Conservation (phyloP, 805 yeast species). For the Nadsonia fulvescens region DNA sequence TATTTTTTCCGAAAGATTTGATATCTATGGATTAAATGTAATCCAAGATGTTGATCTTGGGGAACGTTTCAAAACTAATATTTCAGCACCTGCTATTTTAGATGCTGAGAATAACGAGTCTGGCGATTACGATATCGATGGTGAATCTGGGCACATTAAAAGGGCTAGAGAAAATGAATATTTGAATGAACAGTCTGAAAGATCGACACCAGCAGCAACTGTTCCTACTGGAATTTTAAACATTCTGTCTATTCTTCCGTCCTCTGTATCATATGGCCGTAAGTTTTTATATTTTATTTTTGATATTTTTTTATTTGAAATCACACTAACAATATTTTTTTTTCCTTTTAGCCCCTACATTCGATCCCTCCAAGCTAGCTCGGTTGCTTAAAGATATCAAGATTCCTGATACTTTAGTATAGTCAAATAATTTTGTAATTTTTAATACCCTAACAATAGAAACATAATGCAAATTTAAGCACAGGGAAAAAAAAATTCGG, state of each 20-base stretch:
- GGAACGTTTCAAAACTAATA: too few species aligned
- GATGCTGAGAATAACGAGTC: conserved; percentile 1
- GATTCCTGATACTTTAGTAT: conserved; percentile 11
- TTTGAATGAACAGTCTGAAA: conserved; percentile 8
- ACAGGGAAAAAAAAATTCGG: too few species aligned
- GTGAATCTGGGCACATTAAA: conserved; percentile 5
- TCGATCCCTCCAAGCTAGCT: conserved; percentile 38
- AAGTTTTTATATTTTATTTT: too few species aligned
- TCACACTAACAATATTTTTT: conserved; percentile 1
- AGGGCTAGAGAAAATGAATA: conserved; percentile 8
- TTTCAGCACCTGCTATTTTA: too few species aligned
- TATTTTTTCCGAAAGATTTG: conserved; percentile 19
- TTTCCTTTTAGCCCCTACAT: conserved; percentile 23
- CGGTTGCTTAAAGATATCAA: conserved; percentile 11
- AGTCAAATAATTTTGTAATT: background rate
- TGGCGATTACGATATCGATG: conserved; percentile 4
- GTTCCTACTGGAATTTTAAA: conserved; percentile 24
- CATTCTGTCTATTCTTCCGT: conserved; percentile 41
- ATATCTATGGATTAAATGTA: conserved; percentile 11
- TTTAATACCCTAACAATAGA: too few species aligned
- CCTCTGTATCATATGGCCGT: conserved; percentile 35
- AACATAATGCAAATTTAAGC: too few species aligned
- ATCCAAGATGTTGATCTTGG: conserved; percentile 11
- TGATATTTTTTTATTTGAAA: conserved; percentile 1
- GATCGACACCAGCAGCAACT: conserved; percentile 2